phyloP scores from a whole-genome alignment of 192 early-diverging fungal species.

The Rhizophagus clarus region DNA sequence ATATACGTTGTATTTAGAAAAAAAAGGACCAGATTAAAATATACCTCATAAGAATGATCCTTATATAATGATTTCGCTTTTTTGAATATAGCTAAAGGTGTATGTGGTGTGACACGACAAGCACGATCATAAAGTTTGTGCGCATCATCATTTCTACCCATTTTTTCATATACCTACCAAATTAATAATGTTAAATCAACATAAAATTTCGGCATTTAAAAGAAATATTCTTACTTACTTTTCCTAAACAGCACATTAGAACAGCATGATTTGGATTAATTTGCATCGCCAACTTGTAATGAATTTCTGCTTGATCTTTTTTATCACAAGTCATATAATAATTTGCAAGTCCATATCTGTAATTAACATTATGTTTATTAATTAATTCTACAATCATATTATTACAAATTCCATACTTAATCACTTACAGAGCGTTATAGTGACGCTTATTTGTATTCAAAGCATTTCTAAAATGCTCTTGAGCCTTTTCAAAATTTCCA shows the following conservation, averaged over 20 bases:
- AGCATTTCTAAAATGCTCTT: slow-evolving; percentile 71
- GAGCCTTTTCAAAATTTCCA: slow-evolving; percentile 77
- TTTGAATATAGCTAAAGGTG: slow-evolving; percentile 66
- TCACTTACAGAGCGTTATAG: slow-evolving; percentile 81
- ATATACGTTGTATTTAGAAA: background rate
- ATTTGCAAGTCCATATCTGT: slow-evolving; percentile 78
- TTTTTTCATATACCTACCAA: slow-evolving; percentile 57
- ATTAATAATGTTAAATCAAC: background rate
- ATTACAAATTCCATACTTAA: background rate
- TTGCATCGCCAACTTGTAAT: slow-evolving; percentile 69
- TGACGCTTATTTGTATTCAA: slow-evolving; percentile 73
- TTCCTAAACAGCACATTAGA: slow-evolving; percentile 71
- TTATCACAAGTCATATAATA: slow-evolving; percentile 76
- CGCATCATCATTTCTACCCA: slow-evolving; percentile 55
- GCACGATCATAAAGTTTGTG: slow-evolving; percentile 65
- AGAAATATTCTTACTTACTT: slow-evolving; percentile 44
- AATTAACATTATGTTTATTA: background rate
- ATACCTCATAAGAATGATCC: background rate
- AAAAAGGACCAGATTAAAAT: background rate
- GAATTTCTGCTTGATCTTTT: slow-evolving; percentile 67
- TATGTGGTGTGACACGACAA: slow-evolving; percentile 46
- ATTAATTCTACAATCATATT: background rate
- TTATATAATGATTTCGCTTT: slow-evolving; percentile 64
- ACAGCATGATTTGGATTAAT: slow-evolving; percentile 77
- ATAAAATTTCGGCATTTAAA: background rate